Base-by-base conservation (phyloP, 352 stramenopile species). In the Phytophthora agathidicida region DNA sequence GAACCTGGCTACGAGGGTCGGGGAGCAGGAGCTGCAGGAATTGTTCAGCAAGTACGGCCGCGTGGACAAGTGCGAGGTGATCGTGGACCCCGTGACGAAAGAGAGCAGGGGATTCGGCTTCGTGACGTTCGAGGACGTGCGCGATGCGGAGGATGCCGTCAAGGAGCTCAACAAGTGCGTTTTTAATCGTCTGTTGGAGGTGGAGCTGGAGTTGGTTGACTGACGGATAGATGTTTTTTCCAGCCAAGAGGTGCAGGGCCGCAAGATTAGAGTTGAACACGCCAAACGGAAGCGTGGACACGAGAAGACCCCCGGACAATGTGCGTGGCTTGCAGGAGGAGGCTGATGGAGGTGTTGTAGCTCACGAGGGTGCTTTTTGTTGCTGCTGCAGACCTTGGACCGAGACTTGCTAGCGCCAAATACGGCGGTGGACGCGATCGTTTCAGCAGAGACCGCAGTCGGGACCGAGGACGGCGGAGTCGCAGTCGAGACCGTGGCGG, bases 291-390 rank as follows among this genome's bases (percentile, higher is more conserved):
- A 81, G 30, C 80, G 79, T 65, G 83, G 83, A 30, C 85, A 94
- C 53, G 79, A 89, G 46, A 91, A 92, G 61, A 93, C 85, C n/a
- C 85, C 85, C 10, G 85, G 85, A 32, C 83, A 89, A 63, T 94
- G 83, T 94, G 79, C 54, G 77, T 78, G 5, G 13, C 9, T 2
- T 19, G 11, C 7, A 28, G 24, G 9, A 7, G 16, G 9, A 43
- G 7, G 20, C 1, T 7, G 3, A 2, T 31, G 26, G 1, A 26
- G 24, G 0, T 41, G 1, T 32, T 20, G 22, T 32, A 24, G 19
- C 23, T 38, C n/a, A n/a, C n/a, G 11, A 59, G 3, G 20, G 49
- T 16, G 16, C 3, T 30, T 22, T 19, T 20, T 31, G 37, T 24
- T 17, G n/a, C 8, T 43, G 17, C 9, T 56, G 27, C 41, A 94